Conservation (phyloP, 2,329 filamentous ascomycete genomes). For the Diaporthe batatas region DNA sequence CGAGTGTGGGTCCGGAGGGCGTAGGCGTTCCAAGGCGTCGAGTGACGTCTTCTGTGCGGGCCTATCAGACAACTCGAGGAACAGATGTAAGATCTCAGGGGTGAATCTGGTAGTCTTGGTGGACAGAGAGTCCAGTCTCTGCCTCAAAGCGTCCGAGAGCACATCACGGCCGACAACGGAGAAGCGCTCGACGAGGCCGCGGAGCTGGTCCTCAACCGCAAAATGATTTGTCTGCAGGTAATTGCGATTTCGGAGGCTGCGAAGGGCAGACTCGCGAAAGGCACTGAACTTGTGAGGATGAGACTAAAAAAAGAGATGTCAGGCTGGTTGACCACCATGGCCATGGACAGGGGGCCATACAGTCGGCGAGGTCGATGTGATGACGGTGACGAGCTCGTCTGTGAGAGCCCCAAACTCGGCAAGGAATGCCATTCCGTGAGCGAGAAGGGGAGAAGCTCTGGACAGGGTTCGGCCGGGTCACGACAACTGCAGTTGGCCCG, state of each 20-base stretch:
- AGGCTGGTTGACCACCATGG: slow-evolving; percentile 29
- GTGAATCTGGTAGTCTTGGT: slow-evolving; percentile 70
- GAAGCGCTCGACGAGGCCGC: slow-evolving; percentile 88
- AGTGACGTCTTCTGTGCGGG: slow-evolving; percentile 79
- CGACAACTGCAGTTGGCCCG: neutral
- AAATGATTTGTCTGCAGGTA: slow-evolving; percentile 81
- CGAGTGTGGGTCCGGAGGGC: slow-evolving; percentile 57
- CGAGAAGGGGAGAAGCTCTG: neutral
- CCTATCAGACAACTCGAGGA: slow-evolving; percentile 85
- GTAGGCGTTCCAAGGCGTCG: slow-evolving; percentile 70
- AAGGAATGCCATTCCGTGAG: slow-evolving; percentile 75
- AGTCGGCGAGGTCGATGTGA: slow-evolving; percentile 68
- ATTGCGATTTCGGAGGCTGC: slow-evolving; percentile 65
- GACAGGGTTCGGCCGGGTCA: neutral
- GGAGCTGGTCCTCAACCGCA: slow-evolving; percentile 73
- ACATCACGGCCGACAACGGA: slow-evolving; percentile 83
- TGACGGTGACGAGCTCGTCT: slow-evolving; percentile 77
- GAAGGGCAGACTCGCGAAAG: slow-evolving; percentile 64
- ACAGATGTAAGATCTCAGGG: slow-evolving; percentile 82
- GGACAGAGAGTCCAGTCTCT: slow-evolving; percentile 48
- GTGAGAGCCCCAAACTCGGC: slow-evolving; percentile 74
- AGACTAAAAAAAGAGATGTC: slow-evolving; percentile 46
- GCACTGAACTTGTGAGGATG: slow-evolving; percentile 56
- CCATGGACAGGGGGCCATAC: slow-evolving; percentile 53
- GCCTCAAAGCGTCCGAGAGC: slow-evolving; percentile 77